Conservation (phyloP, 1,284 basidiomycete genomes). For the Puccinia triticina region DNA sequence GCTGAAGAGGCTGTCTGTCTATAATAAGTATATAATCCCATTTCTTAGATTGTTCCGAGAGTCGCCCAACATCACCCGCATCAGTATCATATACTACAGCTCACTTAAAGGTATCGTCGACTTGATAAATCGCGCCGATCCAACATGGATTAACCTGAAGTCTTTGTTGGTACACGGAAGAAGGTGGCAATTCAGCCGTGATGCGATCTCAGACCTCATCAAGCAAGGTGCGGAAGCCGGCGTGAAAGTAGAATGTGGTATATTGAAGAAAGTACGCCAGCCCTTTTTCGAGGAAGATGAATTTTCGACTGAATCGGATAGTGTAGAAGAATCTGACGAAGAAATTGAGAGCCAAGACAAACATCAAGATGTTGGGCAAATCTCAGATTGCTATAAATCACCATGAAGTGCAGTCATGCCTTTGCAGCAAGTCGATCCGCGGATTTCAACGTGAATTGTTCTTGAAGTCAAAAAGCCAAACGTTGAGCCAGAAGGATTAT, state of each 20-base stretch:
- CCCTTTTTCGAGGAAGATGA: not conserved
- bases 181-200: not conserved
- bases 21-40: not conserved
- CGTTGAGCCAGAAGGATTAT: too few species aligned
- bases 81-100: not conserved
- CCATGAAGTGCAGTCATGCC: too few species aligned
- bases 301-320: not conserved
- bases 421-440: too few species aligned
- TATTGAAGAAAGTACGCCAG: not conserved
- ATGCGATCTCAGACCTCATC: not conserved
- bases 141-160: not conserved
- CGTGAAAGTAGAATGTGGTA: slow-evolving; percentile 5
- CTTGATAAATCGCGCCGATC: not conserved
- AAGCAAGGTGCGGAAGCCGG: not conserved
- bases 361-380: too few species aligned
- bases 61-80: not conserved
- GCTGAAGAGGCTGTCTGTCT: not conserved
- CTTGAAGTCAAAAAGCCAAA: too few species aligned
- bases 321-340: not conserved
- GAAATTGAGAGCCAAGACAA: too few species aligned
- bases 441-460: too few species aligned
- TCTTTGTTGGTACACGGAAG: not conserved
- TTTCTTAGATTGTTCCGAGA: not conserved
- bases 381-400: too few species aligned
- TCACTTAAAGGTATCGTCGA: not conserved